These are phyloP conservation scores for Aspergillus olivimuriae DNA, from an alignment of 495 filamentous ascomycete genomes.

Conservation along the genomic window DNA sequence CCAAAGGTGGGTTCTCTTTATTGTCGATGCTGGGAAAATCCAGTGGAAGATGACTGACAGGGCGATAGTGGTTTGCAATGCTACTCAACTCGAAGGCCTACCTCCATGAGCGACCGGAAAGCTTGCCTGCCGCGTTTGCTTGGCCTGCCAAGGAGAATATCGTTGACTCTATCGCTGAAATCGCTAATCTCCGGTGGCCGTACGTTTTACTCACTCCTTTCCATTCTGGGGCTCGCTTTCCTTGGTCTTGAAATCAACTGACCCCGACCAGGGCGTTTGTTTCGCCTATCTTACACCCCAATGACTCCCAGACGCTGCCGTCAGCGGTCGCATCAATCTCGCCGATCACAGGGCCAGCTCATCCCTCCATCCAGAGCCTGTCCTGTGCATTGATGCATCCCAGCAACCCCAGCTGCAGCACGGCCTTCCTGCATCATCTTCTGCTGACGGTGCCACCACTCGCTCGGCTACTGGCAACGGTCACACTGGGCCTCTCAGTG, in stretches of 20 bases:
- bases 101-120: constrained; percentile 63
- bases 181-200: constrained; percentile 81
- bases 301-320: constrained; percentile 56
- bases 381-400: constrained; percentile 94
- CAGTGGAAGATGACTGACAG: neutral
- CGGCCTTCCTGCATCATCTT: constrained; percentile 78
- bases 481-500: constrained; percentile 63
- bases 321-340: constrained; percentile 57
- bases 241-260: no score
- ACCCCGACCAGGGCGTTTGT: constrained; percentile 55
- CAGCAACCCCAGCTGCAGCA: constrained; percentile 73
- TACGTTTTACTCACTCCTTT: constrained; percentile 37
- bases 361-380: constrained; percentile 73
- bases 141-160: constrained; percentile 78
- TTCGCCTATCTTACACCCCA: constrained; percentile 83
- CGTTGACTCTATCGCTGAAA: constrained; percentile 71
- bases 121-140: constrained; percentile 54
- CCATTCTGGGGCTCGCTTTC: no score
- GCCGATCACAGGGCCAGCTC: constrained; percentile 75
- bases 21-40: neutral
- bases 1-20: constrained; percentile 43
- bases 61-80: constrained; percentile 56
- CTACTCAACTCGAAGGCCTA: constrained; percentile 74
- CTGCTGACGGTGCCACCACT: constrained; percentile 71
- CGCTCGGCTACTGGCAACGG: constrained; percentile 65